Conservation (phyloP, 805 yeast species). For the Priceomyces melissophilus region DNA sequence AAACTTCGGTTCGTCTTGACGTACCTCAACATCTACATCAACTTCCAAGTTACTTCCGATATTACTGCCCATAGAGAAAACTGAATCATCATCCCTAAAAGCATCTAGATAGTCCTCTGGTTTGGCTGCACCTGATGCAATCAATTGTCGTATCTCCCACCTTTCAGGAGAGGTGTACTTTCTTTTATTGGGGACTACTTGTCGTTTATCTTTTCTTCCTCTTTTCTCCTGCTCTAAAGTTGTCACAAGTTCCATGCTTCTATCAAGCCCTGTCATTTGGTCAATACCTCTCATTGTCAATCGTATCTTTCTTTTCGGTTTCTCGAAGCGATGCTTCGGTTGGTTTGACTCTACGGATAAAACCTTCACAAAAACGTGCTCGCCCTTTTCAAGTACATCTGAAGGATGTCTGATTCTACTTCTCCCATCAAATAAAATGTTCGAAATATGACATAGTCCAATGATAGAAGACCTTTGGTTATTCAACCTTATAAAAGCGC, state of each 20-base stretch:
- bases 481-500: conserved; percentile 67
- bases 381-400: conserved; percentile 54
- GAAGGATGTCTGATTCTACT: conserved; percentile 53
- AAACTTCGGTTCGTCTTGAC: conserved; percentile 67
- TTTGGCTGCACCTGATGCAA: conserved; percentile 71
- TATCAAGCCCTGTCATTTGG: conserved; percentile 59
- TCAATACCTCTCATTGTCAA: conserved; percentile 70
- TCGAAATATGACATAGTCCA: conserved; percentile 80
- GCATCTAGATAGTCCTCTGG: conserved; percentile 69
- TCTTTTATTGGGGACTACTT: conserved; percentile 18
- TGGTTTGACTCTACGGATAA: conserved; percentile 30
- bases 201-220: conserved; percentile 2
- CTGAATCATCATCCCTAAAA: conserved; percentile 14
- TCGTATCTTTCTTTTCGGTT: conserved; percentile 36
- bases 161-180: conserved; percentile 80
- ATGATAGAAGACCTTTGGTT: conserved; percentile 28
- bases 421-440: conserved; percentile 45
- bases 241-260: conserved; percentile 16
- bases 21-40: conserved; percentile 71
- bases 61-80: conserved; percentile 22
- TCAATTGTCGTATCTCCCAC: conserved; percentile 85
- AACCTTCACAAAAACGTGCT: conserved; percentile 65
- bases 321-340: conserved; percentile 23
- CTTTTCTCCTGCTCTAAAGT: conserved; percentile 19
- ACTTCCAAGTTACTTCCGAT: conserved; percentile 28